Percentiles rank a stretch among this genome's conserved stretches.
These are phyloP conservation scores for Solanum pinnatisectum DNA, from an alignment of 257 asterid genomes.

Conservation along the genomic window DNA sequence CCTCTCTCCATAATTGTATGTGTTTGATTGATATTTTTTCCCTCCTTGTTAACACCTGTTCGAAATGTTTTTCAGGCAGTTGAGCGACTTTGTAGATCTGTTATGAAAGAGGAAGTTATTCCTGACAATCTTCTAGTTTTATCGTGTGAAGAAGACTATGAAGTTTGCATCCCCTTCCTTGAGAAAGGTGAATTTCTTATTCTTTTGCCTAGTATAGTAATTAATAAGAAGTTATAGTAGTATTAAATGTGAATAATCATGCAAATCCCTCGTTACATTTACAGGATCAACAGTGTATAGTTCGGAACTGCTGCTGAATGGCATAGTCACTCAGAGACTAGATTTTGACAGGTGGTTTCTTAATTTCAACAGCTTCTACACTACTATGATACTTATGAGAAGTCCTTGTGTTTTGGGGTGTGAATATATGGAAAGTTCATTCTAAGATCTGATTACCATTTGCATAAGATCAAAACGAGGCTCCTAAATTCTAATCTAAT, in stretches of 20 bases:
- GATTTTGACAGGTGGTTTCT: constrained; percentile 69
- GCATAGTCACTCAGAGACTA: constrained; percentile 88
- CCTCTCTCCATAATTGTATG: background rate
- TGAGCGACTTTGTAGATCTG: constrained; percentile 86
- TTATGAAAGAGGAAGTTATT: constrained; percentile 36
- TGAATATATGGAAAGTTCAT: background rate
- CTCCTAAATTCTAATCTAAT: background rate
- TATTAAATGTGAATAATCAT: background rate
- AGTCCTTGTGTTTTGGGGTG: background rate
- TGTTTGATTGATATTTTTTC: background rate
- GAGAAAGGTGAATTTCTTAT: constrained; percentile 56
- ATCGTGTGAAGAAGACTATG: constrained; percentile 92
- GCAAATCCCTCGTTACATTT: constrained; percentile 1
- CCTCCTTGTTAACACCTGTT: background rate
- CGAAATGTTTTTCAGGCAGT: constrained; percentile 44
- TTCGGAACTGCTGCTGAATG: constrained; percentile 87
- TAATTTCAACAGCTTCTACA: background rate
- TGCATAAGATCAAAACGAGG: background rate
- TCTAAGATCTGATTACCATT: background rate
- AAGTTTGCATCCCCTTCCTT: constrained; percentile 69
- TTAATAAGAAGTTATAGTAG: background rate
- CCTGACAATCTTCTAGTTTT: constrained; percentile 67
- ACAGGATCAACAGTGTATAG: constrained; percentile 79
- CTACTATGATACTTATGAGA: background rate
- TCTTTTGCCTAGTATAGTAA: background rate